phyloP scores from a whole-genome alignment of 768 basidiomycete genomes.

The Mycena maculata region DNA sequence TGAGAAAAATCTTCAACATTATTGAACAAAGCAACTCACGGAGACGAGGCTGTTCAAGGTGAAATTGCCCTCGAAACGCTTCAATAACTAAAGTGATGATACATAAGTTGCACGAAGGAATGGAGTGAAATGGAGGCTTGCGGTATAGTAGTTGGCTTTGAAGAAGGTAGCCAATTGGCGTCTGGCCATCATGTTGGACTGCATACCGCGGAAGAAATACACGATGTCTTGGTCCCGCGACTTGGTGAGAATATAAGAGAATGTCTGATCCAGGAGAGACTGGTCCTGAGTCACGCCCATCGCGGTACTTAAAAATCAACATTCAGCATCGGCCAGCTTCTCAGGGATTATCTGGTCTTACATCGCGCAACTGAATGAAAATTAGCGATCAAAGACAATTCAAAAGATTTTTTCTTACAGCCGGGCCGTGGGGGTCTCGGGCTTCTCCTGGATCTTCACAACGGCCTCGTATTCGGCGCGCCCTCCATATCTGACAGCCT shows the following conservation, averaged over 20 bases:
- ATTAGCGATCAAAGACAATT: background rate
- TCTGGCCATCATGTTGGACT: conserved; percentile 65
- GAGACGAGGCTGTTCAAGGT: conserved; percentile 63
- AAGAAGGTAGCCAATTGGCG: conserved; percentile 70
- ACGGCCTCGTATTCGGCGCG: conserved; percentile 79
- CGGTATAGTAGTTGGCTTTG: conserved; percentile 74
- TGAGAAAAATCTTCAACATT: background rate
- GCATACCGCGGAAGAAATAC: conserved; percentile 72
- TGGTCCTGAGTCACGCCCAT: conserved; percentile 71
- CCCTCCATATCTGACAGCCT: conserved; percentile 84
- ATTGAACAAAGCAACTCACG: conserved; percentile 50
- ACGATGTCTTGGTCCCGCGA: conserved; percentile 71
- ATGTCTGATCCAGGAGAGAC: conserved; percentile 69
- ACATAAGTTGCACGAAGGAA: conserved; percentile 3
- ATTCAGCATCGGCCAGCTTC: background rate
- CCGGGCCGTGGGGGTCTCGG: conserved; percentile 78
- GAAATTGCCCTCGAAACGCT: conserved; percentile 79
- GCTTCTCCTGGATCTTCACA: conserved; percentile 74
- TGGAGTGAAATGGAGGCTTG: conserved; percentile 47
- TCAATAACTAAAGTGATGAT: conserved; percentile 63
- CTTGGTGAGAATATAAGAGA: conserved; percentile 66
- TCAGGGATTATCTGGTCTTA: background rate
- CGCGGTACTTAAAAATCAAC: conserved; percentile 60
- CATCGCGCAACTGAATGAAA: conserved; percentile 26
- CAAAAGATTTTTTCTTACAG: conserved; percentile 57